Base-by-base conservation (phyloP, 1,284 basidiomycete genomes). In the Porodaedalea pini region DNA sequence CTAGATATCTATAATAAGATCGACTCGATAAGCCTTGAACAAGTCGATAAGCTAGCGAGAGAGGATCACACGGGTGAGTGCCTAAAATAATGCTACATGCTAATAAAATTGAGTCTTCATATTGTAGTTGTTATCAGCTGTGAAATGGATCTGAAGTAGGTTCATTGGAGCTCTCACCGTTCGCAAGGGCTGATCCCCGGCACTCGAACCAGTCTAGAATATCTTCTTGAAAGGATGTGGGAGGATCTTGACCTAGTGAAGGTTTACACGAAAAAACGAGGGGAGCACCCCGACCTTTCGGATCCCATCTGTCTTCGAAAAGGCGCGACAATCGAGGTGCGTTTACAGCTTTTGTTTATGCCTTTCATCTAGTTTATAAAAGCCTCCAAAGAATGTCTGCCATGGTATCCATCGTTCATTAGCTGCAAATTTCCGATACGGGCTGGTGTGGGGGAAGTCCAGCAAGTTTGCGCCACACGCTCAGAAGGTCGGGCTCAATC, bases 231-330 rank as follows among this genome's bases (percentile, higher is more conserved):
- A 61, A 80, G 86, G 40, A 92, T 98, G 62, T 98, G 96, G 95
- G 88, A 89, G 59, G 85, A 92, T 61, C 79, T 95, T 17, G 78
- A 80, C 37, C 81, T 95, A 17, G 93, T 95, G 52, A 94, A 94
- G 71, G 85, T 98, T 55, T 98, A 98, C 73, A 98, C 95, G 1
- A 98, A 98, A 75, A 95, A 95, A 71, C 82, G 96, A 48, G 96
- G 95, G n/a, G 90, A 80, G 32, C 90, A 90, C 64, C 94, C 96
- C 2, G 96, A 98, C 69, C 73, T 98, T 17, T 74, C 78, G 0
- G 96, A 98, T 72, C 96, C 96, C n/a, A 86, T 98, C 50, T 95
- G 94, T 69, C 74, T 98, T 63, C 81, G 95, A 54, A 90, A 85
- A 66, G 96, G 95, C 0, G 93, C 95, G 1, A 95, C 92, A 0